phyloP scores from a whole-genome alignment of 2,329 filamentous ascomycete genomes.

The Bipolaris bicolor region DNA sequence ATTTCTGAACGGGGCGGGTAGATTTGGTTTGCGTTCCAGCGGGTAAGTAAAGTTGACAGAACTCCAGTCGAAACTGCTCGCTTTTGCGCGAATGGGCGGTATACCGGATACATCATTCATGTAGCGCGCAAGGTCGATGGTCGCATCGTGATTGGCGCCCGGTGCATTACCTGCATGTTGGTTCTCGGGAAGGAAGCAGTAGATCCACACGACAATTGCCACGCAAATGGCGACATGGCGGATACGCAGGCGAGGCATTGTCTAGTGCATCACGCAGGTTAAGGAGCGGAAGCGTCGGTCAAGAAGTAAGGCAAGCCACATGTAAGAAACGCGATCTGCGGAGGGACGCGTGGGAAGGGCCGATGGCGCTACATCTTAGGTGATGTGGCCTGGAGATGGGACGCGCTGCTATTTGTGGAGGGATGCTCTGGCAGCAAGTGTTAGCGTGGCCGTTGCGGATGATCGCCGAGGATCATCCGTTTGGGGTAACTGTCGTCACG shows the following conservation, averaged over 20 bases:
- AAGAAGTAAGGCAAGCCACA: slow-evolving; percentile 1
- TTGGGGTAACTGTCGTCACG: neutral
- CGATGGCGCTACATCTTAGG: slow-evolving; percentile 14
- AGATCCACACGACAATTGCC: slow-evolving; percentile 35
- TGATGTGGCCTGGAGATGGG: slow-evolving; percentile 18
- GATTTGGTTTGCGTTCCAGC: slow-evolving; percentile 32
- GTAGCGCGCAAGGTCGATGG: slow-evolving; percentile 34
- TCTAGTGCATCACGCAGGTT: slow-evolving; percentile 10
- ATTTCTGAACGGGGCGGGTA: slow-evolving; percentile 34
- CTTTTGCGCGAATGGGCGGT: slow-evolving; percentile 30
- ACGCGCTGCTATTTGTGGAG: neutral
- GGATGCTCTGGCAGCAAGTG: neutral
- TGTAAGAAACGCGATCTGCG: slow-evolving; percentile 3
- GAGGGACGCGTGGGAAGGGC: neutral
- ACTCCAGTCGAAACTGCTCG: slow-evolving; percentile 44
- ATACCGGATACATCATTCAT: slow-evolving; percentile 40
- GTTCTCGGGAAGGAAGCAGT: slow-evolving; percentile 33
- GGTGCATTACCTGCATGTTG: neutral
- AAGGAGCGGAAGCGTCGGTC: slow-evolving; percentile 1
- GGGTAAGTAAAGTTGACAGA: slow-evolving; percentile 37
- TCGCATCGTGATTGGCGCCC: slow-evolving; percentile 23
- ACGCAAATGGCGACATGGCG: slow-evolving; percentile 36
- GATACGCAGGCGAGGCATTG: slow-evolving; percentile 39
- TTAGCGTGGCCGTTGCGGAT: neutral
- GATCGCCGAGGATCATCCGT: neutral